Conservation (phyloP, 2,329 filamentous ascomycete genomes). For the Annulohypoxylon truncatum region DNA sequence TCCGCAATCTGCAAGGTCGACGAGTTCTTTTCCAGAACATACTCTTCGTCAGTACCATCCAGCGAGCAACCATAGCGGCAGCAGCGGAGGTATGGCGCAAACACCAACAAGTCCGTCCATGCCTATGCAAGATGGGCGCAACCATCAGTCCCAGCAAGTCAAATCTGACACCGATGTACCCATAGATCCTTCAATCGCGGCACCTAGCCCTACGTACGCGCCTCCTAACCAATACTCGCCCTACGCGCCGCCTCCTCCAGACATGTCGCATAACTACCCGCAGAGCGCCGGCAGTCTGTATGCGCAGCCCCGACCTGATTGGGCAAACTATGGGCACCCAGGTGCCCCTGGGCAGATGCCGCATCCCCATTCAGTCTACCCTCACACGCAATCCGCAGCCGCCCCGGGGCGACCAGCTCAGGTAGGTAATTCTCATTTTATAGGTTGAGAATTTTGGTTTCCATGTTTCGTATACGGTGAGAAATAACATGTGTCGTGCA, state of each 20-base stretch:
- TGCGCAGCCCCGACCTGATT: conserved; percentile 78
- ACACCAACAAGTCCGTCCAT: conserved; percentile 96
- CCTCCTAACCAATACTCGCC: conserved; percentile 86
- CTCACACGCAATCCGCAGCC: conserved; percentile 66
- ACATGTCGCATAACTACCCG: conserved; percentile 84
- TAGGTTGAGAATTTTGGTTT: not conserved
- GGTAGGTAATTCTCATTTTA: conserved; percentile 59
- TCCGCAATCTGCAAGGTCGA: conserved; percentile 78
- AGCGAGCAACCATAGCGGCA: conserved; percentile 77
- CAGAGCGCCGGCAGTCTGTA: conserved; percentile 73
- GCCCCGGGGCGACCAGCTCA: conserved; percentile 68
- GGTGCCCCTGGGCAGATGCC: conserved; percentile 57
- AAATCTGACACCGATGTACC: conserved; percentile 97
- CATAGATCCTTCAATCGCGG: conserved; percentile 98
- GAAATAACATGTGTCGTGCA: not conserved
- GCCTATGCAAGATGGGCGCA: conserved; percentile 83
- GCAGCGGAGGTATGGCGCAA: conserved; percentile 94
- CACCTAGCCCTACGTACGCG: conserved; percentile 90
- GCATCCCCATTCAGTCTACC: conserved; percentile 65
- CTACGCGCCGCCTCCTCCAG: conserved; percentile 83
- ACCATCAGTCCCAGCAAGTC: conserved; percentile 79
- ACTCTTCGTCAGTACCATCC: conserved; percentile 86
- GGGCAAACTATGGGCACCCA: conserved; percentile 73
- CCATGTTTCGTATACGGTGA: not conserved
- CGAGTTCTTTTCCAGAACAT: conserved; percentile 85